Base-by-base conservation (phyloP, 805 yeast species). In the Ascoidea rubescens region DNA sequence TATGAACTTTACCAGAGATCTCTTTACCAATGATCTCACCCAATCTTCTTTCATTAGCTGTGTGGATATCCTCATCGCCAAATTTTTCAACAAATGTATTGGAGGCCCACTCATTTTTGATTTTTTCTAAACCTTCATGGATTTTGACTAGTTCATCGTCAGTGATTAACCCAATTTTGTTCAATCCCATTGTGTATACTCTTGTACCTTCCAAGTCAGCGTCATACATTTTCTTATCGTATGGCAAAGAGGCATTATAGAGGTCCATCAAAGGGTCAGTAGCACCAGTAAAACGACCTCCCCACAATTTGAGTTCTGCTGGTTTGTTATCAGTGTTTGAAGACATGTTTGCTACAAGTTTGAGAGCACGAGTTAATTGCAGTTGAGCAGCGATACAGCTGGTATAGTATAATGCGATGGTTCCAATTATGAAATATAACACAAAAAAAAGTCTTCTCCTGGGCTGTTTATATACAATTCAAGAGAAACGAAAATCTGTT, bases 11-110 rank as follows among this genome's bases (percentile, higher is more conserved):
- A 46, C 99, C 99, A 14, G 98, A 87, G 64, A 93, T 91, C 52
- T 80, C 81, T 62, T 81, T 82, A 53, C 99, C 99, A 62, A 93
- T 93, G 51, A 93, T 72, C 70, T 93, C 99, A 50, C 99, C 99
- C 57, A 93, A 73, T 63, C 99, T 78, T 71, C 99, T 86, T 72
- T 93, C 99, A 65, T 93, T 93, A 47, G 99, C 99, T 47, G 99
- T 93, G 67, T 93, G 99, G 57, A 93, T 93, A 64, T 93, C 99
- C 69, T 93, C 99, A 67, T 93, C 99, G 45, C 95, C 95, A 10
- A 83, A 77, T 64, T 86, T 82, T 64, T 82, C 95, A 10, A 71
- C 82, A 64, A 88, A 88, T 31, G 64, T 68, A 46, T 74, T 79
- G 6, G 62, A 57, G n/a, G 72, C 75, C 99, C 99, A 93, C 68